phyloP scores from a whole-genome alignment of 495 filamentous ascomycete species.

The Ascobolus immersus region DNA sequence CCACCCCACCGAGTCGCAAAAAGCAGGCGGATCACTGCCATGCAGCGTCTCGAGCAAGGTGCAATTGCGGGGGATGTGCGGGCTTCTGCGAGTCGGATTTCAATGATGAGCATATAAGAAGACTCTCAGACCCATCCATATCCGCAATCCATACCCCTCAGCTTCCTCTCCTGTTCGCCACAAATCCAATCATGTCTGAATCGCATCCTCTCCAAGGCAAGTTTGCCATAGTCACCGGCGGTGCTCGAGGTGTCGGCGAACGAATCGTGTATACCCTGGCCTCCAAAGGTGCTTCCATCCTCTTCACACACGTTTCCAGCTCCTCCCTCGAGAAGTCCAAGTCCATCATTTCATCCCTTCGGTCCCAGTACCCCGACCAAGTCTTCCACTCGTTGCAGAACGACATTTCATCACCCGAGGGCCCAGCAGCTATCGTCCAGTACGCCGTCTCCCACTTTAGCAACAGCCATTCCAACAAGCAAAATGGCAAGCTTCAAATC shows the following conservation, averaged over 20 bases:
- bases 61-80: too few relatives aligned
- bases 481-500: slow-evolving; percentile 39
- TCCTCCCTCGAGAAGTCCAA: slow-evolving; percentile 22
- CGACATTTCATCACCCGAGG: slow-evolving; percentile 17
- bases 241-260: slow-evolving; percentile 46
- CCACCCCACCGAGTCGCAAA: too few relatives aligned
- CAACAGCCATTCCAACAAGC: slow-evolving; percentile 17
- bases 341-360: slow-evolving; percentile 21
- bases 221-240: too few relatives aligned
- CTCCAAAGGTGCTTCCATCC: slow-evolving; percentile 41
- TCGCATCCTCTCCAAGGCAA: too few relatives aligned
- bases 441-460: slow-evolving; percentile 14
- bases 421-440: slow-evolving; percentile 20
- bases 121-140: too few relatives aligned
- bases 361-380: slow-evolving; percentile 15
- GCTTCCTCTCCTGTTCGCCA: too few relatives aligned
- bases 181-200: too few relatives aligned
- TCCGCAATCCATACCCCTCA: too few relatives aligned
- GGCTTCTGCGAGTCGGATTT: too few relatives aligned
- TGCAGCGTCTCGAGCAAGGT: too few relatives aligned
- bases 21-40: too few relatives aligned
- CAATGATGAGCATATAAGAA: too few relatives aligned
- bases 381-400: slow-evolving; percentile 17
- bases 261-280: slow-evolving; percentile 56
- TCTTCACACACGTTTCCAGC: slow-evolving; percentile 47